Base-by-base conservation (phyloP, 345 rosid genomes). In the Melaleuca quinquenervia region DNA sequence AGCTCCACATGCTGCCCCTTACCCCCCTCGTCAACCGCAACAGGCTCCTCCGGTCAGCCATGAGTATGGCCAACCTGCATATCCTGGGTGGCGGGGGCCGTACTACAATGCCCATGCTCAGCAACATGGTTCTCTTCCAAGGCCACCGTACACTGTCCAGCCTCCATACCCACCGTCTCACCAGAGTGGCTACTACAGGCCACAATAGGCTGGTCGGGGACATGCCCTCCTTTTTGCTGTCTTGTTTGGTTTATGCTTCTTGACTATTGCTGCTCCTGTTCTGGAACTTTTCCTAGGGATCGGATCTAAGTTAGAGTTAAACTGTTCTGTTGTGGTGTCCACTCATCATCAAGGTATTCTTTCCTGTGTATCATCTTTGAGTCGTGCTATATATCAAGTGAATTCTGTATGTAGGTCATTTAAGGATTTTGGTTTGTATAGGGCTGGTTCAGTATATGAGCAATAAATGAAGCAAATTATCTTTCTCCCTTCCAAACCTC, bases 21-120 rank as follows among this genome's bases (percentile, higher is more conserved):
- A 94, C 87, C 94, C 93, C 53, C 93, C 93, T 24, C 93, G 89
- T 20, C 96, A 60, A 70, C 92, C 87, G 84, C 99, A 93, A 60
- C 98, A 93, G 88, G 94, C 90, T 83, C 93, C 92, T 84, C 93
- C 96, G 8, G 86, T 90, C 58, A 86, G 92, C 89, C 94, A 91
- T 12, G 97, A 93, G 36, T 95, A 95, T 83, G 95, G 97, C 27
- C 97, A 95, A 83, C 97, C 97, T 50, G 96, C 95, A 36, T 92
- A 94, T 92, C 96, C 96, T 27, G 98, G 96, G 55, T 97, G 99
- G 99, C 95, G 92, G 15, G 98, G 98, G 41, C 94, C 99, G 15
- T 97, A 96, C 90, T 93, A 95, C 91, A 94, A 93, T 88, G 91
- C 93, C 52, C 97, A 91, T 20, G 92, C 89, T 29, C 98, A 94